A percentile compares a stretch with the other conserved stretches of the same genome.
phyloP scores from a whole-genome alignment of 1,284 basidiomycete species.

The Fomitopsis schrenkii region DNA sequence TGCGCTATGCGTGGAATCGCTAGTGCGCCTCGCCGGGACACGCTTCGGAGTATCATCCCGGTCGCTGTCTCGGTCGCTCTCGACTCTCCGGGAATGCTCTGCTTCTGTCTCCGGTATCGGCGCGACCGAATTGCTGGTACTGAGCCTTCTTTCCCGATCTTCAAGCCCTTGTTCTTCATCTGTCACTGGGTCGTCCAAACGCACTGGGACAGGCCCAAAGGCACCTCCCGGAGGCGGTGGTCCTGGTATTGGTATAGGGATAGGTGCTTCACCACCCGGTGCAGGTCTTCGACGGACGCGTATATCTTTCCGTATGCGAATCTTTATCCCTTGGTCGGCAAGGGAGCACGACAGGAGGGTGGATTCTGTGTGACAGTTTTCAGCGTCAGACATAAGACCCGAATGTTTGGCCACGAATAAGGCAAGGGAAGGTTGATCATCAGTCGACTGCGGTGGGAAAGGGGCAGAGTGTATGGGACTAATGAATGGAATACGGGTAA shows the following conservation, averaged over 20 bases:
- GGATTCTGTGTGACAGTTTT: constrained; percentile 51
- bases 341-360: constrained; percentile 85
- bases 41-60: constrained; percentile 16
- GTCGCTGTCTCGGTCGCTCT: constrained; percentile 21
- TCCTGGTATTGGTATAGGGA: constrained; percentile 19
- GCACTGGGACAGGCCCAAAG: constrained; percentile 31
- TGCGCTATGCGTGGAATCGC: background rate
- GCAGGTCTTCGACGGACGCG: constrained; percentile 69
- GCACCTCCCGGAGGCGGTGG: constrained; percentile 15
- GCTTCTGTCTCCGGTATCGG: background rate
- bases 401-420: background rate
- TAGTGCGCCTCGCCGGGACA: constrained; percentile 13
- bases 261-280: constrained; percentile 29
- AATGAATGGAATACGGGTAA: background rate
- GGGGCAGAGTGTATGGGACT: background rate
- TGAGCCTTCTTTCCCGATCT: constrained; percentile 19
- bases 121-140: constrained; percentile 5
- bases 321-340: constrained; percentile 91
- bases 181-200: constrained; percentile 27
- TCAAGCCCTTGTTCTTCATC: constrained; percentile 19
- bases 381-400: background rate
- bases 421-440: background rate
- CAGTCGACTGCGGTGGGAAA: background rate
- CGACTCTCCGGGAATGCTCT: background rate
- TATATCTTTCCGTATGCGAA: constrained; percentile 87